A percentile compares a stretch with the other conserved stretches of the same genome.
These are phyloP conservation scores for Aspergillus terreus DNA, from an alignment of 2,329 filamentous ascomycete species.

Conservation along the genomic window DNA sequence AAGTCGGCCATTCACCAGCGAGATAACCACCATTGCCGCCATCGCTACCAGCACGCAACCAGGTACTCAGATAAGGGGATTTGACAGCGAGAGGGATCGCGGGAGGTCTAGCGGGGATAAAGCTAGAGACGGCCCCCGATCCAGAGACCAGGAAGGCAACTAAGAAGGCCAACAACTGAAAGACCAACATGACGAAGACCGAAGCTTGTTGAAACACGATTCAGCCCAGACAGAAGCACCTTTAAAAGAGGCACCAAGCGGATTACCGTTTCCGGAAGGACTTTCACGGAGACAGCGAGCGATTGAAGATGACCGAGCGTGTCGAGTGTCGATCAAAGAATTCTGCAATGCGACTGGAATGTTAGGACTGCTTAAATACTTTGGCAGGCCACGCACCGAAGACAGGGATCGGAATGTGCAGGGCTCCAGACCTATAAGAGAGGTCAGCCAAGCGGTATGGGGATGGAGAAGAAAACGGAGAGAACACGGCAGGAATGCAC, in stretches of 20 bases:
- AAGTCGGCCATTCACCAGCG: conserved; percentile 64
- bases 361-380: conserved; percentile 24
- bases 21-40: conserved; percentile 64
- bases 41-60: conserved; percentile 60
- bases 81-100: conserved; percentile 69
- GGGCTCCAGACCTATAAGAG: background rate
- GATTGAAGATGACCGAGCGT: background rate
- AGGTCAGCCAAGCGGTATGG: conserved; percentile 3
- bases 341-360: background rate
- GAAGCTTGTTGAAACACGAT: conserved; percentile 6
- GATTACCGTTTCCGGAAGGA: conserved; percentile 7
- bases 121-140: conserved; percentile 47
- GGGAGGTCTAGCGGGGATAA: conserved; percentile 62
- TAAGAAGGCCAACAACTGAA: conserved; percentile 22
- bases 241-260: conserved; percentile 4
- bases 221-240: conserved; percentile 19
- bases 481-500: conserved; percentile 2
- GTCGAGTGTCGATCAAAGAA: background rate
- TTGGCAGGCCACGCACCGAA: conserved; percentile 18
- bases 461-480: conserved; percentile 7
- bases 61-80: conserved; percentile 70
- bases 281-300: background rate
- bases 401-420: conserved; percentile 5
- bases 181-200: conserved; percentile 24
- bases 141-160: conserved; percentile 21